Evolutionary conservation across 495 filamentous ascomycete species (phyloP).

Genomic region (Penicillium psychrofluorescens): DNA sequence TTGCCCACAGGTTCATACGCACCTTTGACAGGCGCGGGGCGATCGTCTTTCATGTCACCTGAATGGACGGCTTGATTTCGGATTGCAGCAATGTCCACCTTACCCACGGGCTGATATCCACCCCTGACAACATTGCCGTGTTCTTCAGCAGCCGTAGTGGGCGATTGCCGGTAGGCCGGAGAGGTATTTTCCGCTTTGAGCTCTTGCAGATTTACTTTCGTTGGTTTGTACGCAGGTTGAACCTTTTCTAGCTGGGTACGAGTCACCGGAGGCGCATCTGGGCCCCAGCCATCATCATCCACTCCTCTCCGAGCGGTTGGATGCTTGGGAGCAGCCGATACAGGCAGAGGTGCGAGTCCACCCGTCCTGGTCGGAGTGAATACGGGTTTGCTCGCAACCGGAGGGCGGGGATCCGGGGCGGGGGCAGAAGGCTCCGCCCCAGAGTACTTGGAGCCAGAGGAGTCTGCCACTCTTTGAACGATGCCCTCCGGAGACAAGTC

Average conservation of each 20-base stretch:
- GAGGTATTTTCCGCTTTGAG: constrained; percentile 62
- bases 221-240: constrained; percentile 83
- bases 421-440: constrained; percentile 44
- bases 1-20: constrained; percentile 90
- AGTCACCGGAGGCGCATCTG: constrained; percentile 84
- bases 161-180: constrained; percentile 40
- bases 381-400: constrained; percentile 76
- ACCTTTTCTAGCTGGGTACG: constrained; percentile 90
- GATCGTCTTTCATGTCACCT: constrained; percentile 55
- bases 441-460: constrained; percentile 92
- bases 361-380: constrained; percentile 76
- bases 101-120: constrained; percentile 92
- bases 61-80: constrained; percentile 66
- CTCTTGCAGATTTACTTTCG: constrained; percentile 81
- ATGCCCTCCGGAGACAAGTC: constrained; percentile 85
- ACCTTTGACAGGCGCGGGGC: constrained; percentile 78
- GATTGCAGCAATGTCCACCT: constrained; percentile 90
- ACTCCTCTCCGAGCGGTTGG: constrained; percentile 34
- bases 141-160: constrained; percentile 24
- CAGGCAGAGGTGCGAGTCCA: constrained; percentile 54
- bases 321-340: constrained; percentile 42
- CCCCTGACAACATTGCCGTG: constrained; percentile 67
- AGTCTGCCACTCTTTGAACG: constrained; percentile 88
- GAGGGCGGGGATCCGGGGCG: constrained; percentile 53
- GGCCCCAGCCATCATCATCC: constrained; percentile 85